phyloP scores from a whole-genome alignment of 2,329 filamentous ascomycete species.

The Sporothrix globosa region DNA sequence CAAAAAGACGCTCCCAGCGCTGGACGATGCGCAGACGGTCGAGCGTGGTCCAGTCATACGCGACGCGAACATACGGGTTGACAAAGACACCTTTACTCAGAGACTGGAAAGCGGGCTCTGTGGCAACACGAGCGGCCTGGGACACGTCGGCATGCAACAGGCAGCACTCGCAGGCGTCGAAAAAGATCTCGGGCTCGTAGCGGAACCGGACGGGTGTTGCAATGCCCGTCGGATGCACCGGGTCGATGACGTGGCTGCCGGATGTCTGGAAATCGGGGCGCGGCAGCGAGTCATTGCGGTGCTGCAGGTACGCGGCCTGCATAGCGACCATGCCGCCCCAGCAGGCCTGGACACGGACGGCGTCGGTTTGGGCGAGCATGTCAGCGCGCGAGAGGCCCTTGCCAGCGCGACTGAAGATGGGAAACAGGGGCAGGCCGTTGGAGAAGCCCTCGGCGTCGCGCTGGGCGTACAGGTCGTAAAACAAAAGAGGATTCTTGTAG shows the following conservation, averaged over 20 bases:
- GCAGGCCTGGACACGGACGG: slow-evolving; percentile 71
- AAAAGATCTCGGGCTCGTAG: slow-evolving; percentile 60
- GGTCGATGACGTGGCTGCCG: slow-evolving; percentile 45
- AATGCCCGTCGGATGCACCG: slow-evolving; percentile 41
- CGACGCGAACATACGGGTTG: slow-evolving; percentile 74
- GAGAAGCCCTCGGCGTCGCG: slow-evolving; percentile 67
- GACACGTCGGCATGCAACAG: slow-evolving; percentile 57
- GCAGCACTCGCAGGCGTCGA: slow-evolving; percentile 68
- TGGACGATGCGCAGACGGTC: slow-evolving; percentile 62
- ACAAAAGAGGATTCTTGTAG: slow-evolving; percentile 67
- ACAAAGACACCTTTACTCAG: slow-evolving; percentile 65
- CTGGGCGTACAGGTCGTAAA: slow-evolving; percentile 75
- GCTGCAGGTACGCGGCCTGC: slow-evolving; percentile 63
- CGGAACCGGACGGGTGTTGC: slow-evolving; percentile 58
- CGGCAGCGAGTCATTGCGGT: slow-evolving; percentile 42
- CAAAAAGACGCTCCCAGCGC: slow-evolving; percentile 64
- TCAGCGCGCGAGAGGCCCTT: slow-evolving; percentile 61
- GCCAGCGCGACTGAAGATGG: slow-evolving; percentile 63
- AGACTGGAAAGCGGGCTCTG: slow-evolving; percentile 37
- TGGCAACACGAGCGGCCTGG: slow-evolving; percentile 44
- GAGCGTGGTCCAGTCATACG: slow-evolving; percentile 63
- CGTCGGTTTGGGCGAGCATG: slow-evolving; percentile 62
- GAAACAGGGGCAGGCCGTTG: slow-evolving; percentile 67
- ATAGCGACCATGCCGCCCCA: slow-evolving; percentile 78
- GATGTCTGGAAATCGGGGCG: slow-evolving; percentile 43